These are phyloP conservation scores for Paralagenidium karlingii DNA, from an alignment of 352 stramenopile genomes.

Conservation along the genomic window DNA sequence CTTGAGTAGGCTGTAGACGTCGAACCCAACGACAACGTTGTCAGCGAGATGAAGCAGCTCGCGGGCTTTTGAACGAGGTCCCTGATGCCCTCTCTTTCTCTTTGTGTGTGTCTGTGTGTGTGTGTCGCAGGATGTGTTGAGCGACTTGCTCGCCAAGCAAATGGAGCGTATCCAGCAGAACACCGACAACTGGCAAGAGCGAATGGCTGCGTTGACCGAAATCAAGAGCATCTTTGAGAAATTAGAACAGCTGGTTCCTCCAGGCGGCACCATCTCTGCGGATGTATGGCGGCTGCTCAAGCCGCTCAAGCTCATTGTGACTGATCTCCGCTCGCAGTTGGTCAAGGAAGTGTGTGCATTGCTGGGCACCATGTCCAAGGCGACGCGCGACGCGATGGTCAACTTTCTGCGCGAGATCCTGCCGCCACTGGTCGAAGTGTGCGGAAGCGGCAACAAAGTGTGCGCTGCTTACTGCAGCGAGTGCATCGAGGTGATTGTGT, in stretches of 20 bases:
- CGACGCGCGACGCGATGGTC: slow-evolving; percentile 68
- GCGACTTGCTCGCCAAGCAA: slow-evolving; percentile 26
- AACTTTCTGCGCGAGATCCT: slow-evolving; percentile 63
- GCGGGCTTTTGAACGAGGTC: too few species aligned
- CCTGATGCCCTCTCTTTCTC: too few species aligned
- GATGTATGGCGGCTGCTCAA: slow-evolving; percentile 66
- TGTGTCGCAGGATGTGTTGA: slow-evolving; percentile 15
- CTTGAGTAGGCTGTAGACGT: too few species aligned
- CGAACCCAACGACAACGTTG: too few species aligned
- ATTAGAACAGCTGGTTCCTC: slow-evolving; percentile 24
- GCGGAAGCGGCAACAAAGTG: slow-evolving; percentile 73
- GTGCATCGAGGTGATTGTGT: slow-evolving; percentile 53
- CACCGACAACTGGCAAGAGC: slow-evolving; percentile 75
- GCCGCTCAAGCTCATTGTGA: slow-evolving; percentile 55
- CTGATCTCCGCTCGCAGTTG: slow-evolving; percentile 75
- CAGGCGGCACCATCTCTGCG: slow-evolving; percentile 18
- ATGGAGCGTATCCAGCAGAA: slow-evolving; percentile 72
- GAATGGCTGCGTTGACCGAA: slow-evolving; percentile 38
- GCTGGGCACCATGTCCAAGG: slow-evolving; percentile 39
- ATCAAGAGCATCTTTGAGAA: slow-evolving; percentile 59
- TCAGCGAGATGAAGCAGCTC: too few species aligned
- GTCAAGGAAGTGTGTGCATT: slow-evolving; percentile 71
- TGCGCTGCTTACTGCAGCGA: slow-evolving; percentile 70
- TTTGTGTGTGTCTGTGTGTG: too few species aligned
- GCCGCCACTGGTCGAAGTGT: slow-evolving; percentile 60